Conservation (phyloP, 495 filamentous ascomycete species). For the Lepidopterella palustris region DNA sequence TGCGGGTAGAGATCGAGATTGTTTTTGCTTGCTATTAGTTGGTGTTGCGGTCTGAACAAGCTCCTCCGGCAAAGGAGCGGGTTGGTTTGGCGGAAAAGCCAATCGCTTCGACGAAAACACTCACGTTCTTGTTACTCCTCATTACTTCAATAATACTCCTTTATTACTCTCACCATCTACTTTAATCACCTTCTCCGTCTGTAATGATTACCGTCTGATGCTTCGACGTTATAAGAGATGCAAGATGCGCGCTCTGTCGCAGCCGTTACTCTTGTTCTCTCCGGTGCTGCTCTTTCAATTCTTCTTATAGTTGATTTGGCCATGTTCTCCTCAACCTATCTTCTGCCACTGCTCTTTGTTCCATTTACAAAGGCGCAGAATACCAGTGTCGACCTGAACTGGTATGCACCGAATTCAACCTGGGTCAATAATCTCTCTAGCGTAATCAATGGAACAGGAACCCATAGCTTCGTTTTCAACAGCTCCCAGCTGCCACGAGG, state of each 20-base stretch:
- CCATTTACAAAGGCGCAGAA: background rate
- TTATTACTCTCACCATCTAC: background rate
- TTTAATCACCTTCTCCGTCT: background rate
- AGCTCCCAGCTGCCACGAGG: conserved; percentile 44
- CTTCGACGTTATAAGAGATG: background rate
- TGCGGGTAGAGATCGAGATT: background rate
- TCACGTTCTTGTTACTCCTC: background rate
- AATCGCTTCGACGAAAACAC: background rate
- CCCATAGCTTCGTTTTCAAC: conserved; percentile 61
- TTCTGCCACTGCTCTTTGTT: conserved; percentile 14
- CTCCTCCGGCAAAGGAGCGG: background rate
- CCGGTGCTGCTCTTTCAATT: background rate
- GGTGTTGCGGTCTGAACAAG: background rate
- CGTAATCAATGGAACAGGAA: conserved; percentile 46
- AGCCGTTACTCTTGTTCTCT: background rate
- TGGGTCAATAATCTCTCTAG: conserved; percentile 50
- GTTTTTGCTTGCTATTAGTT: background rate
- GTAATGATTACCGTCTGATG: background rate
- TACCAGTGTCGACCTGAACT: conserved; percentile 40
- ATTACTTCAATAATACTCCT: background rate
- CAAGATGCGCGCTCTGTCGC: background rate
- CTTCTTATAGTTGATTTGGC: background rate
- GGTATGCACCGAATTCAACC: conserved; percentile 53
- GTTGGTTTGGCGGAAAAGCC: background rate
- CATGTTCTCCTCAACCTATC: conserved; percentile 6